phyloP scores from a whole-genome alignment of 1,284 basidiomycete genomes.

The Trametes pubescens region DNA sequence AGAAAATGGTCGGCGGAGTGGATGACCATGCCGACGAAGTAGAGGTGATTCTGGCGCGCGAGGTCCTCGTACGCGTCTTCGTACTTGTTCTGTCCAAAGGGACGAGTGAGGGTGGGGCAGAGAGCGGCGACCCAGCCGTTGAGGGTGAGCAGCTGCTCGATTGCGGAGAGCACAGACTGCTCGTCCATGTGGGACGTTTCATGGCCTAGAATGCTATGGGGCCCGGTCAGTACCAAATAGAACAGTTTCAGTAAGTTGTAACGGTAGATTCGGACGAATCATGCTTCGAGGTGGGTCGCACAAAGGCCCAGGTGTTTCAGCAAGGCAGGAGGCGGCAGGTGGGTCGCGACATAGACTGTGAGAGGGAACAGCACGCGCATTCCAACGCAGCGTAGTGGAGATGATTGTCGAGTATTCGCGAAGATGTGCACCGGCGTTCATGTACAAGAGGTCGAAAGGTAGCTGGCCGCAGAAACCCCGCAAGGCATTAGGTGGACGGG shows the following conservation, averaged over 20 bases:
- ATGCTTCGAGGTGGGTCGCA: no score
- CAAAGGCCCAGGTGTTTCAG: no score
- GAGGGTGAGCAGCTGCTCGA: constrained; percentile 89
- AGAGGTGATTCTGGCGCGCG: constrained; percentile 81
- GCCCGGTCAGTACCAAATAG: background rate
- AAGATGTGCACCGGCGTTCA: no score
- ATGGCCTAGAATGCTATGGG: constrained; percentile 71
- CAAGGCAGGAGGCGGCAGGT: no score
- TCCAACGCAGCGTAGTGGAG: no score
- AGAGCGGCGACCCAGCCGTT: constrained; percentile 99
- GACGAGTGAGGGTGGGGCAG: constrained; percentile 88
- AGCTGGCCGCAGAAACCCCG: no score
- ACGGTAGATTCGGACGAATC: no score
- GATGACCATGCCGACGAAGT: constrained; percentile 92
- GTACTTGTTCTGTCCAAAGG: constrained; percentile 87
- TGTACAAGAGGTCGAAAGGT: no score
- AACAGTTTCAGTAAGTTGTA: no score
- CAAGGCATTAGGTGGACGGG: constrained; percentile 41
- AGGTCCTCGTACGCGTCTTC: constrained; percentile 91
- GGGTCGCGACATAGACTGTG: no score
- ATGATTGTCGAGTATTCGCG: no score
- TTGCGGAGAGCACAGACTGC: constrained; percentile 85
- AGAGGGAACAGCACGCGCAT: no score
- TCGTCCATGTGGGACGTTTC: constrained; percentile 90
- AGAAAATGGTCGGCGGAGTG: constrained; percentile 98